Evolutionary conservation across 2,329 filamentous ascomycete species (phyloP).

Genomic region (Lecanoromycetidae sp.): DNA sequence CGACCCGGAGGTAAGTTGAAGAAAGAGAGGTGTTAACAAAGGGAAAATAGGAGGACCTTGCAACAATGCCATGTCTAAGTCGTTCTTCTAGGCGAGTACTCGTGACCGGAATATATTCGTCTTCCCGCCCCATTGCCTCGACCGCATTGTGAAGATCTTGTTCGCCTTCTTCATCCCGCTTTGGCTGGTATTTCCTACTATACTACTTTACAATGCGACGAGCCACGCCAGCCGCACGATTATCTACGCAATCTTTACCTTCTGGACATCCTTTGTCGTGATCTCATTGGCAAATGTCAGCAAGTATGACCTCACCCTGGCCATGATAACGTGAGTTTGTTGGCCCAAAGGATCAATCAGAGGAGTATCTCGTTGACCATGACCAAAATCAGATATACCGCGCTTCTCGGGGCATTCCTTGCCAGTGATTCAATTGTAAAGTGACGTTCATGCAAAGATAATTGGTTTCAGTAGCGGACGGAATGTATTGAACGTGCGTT

Average conservation of each 20-base stretch:
- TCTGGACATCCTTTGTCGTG: conserved; percentile 7
- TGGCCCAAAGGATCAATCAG: too few species aligned
- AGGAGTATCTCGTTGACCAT: neutral
- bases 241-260: conserved; percentile 7
- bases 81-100: neutral
- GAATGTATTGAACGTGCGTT: neutral
- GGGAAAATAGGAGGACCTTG: neutral
- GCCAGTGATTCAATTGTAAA: neutral
- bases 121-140: conserved; percentile 2
- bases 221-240: conserved; percentile 5
- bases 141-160: conserved; percentile 6
- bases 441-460: neutral
- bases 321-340: conserved; percentile 9
- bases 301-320: conserved; percentile 9
- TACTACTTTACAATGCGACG: conserved; percentile 6
- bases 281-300: conserved; percentile 6
- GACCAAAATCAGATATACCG: conserved; percentile 1
- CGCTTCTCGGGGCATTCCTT: neutral
- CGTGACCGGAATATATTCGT: conserved; percentile 7
- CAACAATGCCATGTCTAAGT: neutral
- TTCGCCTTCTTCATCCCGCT: conserved; percentile 8
- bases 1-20: neutral
- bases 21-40: neutral
- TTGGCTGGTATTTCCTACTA: conserved; percentile 6
- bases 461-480: neutral